Conservation (phyloP, 75 land plant genomes). For the Chamaecyparis obtusa region DNA sequence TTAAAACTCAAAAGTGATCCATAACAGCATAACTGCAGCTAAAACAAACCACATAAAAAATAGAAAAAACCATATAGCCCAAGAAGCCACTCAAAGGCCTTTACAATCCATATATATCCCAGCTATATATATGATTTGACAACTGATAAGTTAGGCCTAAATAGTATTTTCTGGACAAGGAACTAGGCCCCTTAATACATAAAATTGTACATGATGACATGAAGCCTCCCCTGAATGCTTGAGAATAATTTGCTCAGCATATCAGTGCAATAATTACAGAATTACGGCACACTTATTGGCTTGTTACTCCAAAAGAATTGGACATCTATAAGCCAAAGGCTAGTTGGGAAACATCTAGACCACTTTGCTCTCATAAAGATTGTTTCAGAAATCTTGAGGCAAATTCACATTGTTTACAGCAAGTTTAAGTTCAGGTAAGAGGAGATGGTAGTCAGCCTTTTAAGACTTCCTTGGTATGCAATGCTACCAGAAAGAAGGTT, state of each 20-base stretch:
- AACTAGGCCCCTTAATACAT: not conserved
- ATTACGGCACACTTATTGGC: not conserved
- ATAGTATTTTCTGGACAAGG: not conserved
- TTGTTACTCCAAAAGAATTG: not conserved
- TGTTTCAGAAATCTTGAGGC: not conserved
- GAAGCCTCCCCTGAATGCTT: not conserved
- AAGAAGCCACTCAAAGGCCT: not conserved
- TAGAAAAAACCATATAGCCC: not conserved
- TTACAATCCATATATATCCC: not conserved
- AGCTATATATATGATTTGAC: not conserved
- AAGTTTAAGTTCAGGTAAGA: not conserved
- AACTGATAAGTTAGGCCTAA: not conserved
- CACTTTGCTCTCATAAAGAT: not conserved
- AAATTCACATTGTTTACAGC: not conserved
- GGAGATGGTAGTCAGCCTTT: not conserved
- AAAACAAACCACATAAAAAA: not conserved
- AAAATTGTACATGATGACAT: not conserved
- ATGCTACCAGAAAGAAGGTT: not conserved
- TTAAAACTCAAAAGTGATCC: not conserved
- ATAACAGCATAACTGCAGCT: not conserved
- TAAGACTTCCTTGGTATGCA: not conserved
- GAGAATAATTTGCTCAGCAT: not conserved
- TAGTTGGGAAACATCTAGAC: not conserved
- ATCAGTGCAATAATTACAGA: not conserved
- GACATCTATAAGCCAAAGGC: not conserved